Evolutionary conservation across 768 basidiomycete genomes (phyloP).

Genomic region (Naganishia friedmannii): DNA sequence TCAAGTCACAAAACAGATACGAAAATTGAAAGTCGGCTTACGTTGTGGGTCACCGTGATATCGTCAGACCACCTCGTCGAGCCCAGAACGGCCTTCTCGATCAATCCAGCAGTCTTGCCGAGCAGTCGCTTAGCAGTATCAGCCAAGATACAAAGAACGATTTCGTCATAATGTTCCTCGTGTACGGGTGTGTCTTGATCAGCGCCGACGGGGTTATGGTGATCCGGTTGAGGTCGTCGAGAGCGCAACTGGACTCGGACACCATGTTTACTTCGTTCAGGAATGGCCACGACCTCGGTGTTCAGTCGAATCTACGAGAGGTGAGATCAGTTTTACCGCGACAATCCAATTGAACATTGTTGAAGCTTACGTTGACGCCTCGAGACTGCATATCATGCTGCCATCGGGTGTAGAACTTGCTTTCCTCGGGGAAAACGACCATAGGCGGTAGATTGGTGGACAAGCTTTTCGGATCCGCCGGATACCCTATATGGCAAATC

Average conservation of each 20-base stretch:
- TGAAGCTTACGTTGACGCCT: constrained; percentile 51
- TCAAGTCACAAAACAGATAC: neutral
- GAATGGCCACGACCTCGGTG: constrained; percentile 49
- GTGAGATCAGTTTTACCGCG: neutral
- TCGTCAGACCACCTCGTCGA: constrained; percentile 56
- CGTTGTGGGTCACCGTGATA: constrained; percentile 57
- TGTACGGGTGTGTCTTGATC: constrained; percentile 51
- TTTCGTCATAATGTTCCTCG: constrained; percentile 55
- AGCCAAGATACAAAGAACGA: constrained; percentile 56
- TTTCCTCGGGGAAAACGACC: constrained; percentile 55
- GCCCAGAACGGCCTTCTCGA: constrained; percentile 55
- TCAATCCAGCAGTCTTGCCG: constrained; percentile 52
- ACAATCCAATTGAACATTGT: neutral
- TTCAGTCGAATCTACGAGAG: constrained; percentile 46
- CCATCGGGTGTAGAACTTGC: constrained; percentile 54
- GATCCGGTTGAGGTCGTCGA: constrained; percentile 47
- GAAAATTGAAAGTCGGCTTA: constrained; percentile 32
- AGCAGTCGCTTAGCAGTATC: constrained; percentile 56
- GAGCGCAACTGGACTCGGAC: constrained; percentile 49
- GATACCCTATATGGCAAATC: constrained; percentile 44
- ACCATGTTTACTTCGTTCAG: constrained; percentile 40
- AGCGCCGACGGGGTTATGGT: constrained; percentile 50
- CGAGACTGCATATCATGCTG: constrained; percentile 46
- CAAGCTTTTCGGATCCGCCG: constrained; percentile 51
- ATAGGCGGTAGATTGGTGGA: constrained; percentile 54